Conservation (phyloP, 202 grass and related monocot genomes). For the Brachypodium distachyon region DNA sequence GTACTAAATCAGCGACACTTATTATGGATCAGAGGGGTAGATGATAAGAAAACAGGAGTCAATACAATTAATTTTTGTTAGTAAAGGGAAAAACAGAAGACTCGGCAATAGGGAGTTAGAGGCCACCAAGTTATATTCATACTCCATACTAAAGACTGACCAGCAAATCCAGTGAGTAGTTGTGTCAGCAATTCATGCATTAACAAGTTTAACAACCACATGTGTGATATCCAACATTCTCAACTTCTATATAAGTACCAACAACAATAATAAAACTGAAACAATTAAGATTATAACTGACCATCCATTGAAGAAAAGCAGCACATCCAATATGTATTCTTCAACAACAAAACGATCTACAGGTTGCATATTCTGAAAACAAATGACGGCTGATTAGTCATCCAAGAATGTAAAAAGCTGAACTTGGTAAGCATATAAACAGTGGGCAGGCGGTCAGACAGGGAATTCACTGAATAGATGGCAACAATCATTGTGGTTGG, state of each 20-base stretch:
- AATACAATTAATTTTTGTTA: neutral
- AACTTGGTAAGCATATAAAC: neutral
- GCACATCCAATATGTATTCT: constrained; percentile 95
- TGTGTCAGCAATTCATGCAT: constrained; percentile 9
- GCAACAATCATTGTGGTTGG: too few species aligned
- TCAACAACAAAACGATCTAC: constrained; percentile 96
- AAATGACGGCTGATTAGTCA: constrained; percentile 36
- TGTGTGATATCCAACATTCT: neutral
- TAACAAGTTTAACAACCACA: neutral
- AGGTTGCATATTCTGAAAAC: constrained; percentile 77
- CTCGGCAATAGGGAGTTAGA: neutral
- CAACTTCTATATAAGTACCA: neutral
- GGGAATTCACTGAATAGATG: too few species aligned
- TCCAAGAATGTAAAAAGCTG: too few species aligned
- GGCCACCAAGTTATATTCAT: neutral
- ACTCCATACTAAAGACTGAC: neutral
- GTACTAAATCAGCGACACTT: too few species aligned
- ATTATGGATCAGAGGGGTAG: too few species aligned
- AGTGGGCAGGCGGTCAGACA: too few species aligned
- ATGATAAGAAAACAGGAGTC: neutral
- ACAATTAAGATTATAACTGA: constrained; percentile 32
- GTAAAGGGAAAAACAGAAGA: neutral
- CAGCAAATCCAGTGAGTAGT: neutral
- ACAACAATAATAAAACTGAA: neutral
- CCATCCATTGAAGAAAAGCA: constrained; percentile 99